A percentile compares a stretch with the other conserved stretches of the same genome.
These are phyloP conservation scores for Sclerotinia nivalis DNA, from an alignment of 2,329 filamentous ascomycete genomes.

Conservation along the genomic window DNA sequence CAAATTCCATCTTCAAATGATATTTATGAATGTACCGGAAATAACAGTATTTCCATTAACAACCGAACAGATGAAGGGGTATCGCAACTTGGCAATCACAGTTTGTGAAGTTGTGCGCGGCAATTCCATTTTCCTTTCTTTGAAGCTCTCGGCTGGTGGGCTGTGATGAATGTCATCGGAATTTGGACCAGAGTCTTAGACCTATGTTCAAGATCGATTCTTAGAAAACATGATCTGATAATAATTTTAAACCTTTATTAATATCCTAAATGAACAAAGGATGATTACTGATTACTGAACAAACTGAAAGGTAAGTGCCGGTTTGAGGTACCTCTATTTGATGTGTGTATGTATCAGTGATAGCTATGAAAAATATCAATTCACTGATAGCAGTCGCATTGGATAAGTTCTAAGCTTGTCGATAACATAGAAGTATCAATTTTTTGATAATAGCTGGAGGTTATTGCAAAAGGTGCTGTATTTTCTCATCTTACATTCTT, in stretches of 20 bases:
- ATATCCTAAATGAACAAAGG: background rate
- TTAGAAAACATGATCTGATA: background rate
- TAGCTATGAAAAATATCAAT: background rate
- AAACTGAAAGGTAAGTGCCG: background rate
- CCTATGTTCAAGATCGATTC: background rate
- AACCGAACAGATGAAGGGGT: conserved; percentile 17
- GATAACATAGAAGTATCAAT: background rate
- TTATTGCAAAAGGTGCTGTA: too few species aligned
- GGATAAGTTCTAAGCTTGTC: background rate
- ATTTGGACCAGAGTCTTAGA: background rate
- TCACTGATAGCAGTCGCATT: background rate
- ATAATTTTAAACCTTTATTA: conserved; percentile 4
- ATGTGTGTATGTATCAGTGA: conserved; percentile 5
- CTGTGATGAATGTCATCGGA: background rate
- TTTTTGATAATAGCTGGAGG: background rate
- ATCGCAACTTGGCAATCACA: background rate
- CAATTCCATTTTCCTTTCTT: background rate
- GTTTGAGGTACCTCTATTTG: background rate
- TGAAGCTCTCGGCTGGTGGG: background rate
- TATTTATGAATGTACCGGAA: background rate
- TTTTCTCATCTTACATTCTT: background rate
- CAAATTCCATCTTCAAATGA: background rate
- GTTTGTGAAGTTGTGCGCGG: background rate
- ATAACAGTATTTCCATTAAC: background rate
- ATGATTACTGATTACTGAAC: background rate